A percentile compares a stretch with the other conserved stretches of the same genome.
Conservation (phyloP, 2,329 filamentous ascomycete species). For the Fusarium setosum region DNA sequence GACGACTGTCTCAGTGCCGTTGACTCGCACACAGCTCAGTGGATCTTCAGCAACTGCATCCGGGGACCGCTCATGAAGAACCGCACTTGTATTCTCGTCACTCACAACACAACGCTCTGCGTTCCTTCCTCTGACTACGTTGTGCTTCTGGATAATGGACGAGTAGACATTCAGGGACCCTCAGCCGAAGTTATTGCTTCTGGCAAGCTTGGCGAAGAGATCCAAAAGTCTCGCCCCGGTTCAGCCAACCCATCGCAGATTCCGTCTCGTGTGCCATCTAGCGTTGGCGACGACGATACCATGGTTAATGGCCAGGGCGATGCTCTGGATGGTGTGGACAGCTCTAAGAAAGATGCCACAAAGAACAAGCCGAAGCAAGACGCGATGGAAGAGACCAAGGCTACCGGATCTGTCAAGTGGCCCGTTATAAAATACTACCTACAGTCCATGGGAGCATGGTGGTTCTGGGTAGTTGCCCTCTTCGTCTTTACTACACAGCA, state of each 20-base stretch:
- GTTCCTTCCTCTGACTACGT: slow-evolving; percentile 84
- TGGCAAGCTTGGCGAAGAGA: slow-evolving; percentile 89
- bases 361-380: slow-evolving; percentile 60
- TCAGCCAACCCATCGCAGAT: slow-evolving; percentile 79
- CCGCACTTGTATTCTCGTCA: slow-evolving; percentile 94
- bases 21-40: slow-evolving; percentile 96
- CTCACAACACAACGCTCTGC: slow-evolving; percentile 92
- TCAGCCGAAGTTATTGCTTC: slow-evolving; percentile 83
- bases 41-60: slow-evolving; percentile 96
- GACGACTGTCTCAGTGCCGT: slow-evolving; percentile 97
- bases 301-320: slow-evolving; percentile 63
- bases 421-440: slow-evolving; percentile 89
- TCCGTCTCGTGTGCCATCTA: slow-evolving; percentile 82
- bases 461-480: slow-evolving; percentile 87
- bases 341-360: slow-evolving; percentile 56
- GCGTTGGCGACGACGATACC: slow-evolving; percentile 74
- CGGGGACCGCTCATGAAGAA: slow-evolving; percentile 88
- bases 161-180: slow-evolving; percentile 79
- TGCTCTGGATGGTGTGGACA: slow-evolving; percentile 57
- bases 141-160: slow-evolving; percentile 89
- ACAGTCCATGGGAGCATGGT: slow-evolving; percentile 92
- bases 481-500: slow-evolving; percentile 86
- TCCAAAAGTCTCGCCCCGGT: slow-evolving; percentile 76
- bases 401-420: slow-evolving; percentile 88
- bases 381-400: slow-evolving; percentile 80